Evolutionary conservation across 371 early-diverging fungal species (phyloP).

Genomic region (Mucor piriformis): DNA sequence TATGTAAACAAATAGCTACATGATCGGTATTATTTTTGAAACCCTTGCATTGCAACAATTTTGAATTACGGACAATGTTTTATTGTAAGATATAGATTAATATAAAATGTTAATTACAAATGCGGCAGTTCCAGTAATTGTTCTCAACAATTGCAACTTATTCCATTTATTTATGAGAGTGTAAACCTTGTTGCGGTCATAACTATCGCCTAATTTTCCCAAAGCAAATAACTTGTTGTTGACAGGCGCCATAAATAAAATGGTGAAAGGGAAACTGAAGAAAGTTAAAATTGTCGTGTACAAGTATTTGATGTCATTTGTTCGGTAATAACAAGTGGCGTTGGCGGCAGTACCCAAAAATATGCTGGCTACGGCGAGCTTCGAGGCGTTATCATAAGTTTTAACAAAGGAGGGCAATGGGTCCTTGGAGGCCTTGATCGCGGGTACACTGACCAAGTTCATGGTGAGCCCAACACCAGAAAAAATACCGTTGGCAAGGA

Average conservation of each 20-base stretch:
- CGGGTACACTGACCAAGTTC: slow-evolving; percentile 16
- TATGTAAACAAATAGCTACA: neutral
- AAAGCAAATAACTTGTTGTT: slow-evolving; percentile 28
- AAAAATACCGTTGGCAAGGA: slow-evolving; percentile 21
- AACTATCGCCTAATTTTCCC: slow-evolving; percentile 8
- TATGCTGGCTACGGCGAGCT: slow-evolving; percentile 13
- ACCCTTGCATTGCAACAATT: neutral
- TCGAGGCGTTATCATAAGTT: slow-evolving; percentile 3
- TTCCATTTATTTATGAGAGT: slow-evolving; percentile 15
- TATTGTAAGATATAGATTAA: neutral
- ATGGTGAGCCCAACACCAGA: slow-evolving; percentile 10
- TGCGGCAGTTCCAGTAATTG: slow-evolving; percentile 16
- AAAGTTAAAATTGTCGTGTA: slow-evolving; percentile 10
- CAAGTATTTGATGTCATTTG: slow-evolving; percentile 6
- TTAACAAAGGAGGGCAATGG: slow-evolving; percentile 18
- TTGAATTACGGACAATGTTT: too few relatives aligned
- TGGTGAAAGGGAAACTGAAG: slow-evolving; percentile 13
- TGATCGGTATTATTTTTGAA: neutral
- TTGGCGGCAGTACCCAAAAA: slow-evolving; percentile 6
- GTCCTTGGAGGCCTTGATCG: slow-evolving; percentile 20
- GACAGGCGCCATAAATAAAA: slow-evolving; percentile 17
- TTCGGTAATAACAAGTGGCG: slow-evolving; percentile 16
- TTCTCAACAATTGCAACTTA: slow-evolving; percentile 17
- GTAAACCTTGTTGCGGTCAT: slow-evolving; percentile 14
- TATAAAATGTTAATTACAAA: slow-evolving; percentile 19